These are phyloP conservation scores for Coleophoma cylindrospora DNA, from an alignment of 2,329 filamentous ascomycete species.

Conservation along the genomic window DNA sequence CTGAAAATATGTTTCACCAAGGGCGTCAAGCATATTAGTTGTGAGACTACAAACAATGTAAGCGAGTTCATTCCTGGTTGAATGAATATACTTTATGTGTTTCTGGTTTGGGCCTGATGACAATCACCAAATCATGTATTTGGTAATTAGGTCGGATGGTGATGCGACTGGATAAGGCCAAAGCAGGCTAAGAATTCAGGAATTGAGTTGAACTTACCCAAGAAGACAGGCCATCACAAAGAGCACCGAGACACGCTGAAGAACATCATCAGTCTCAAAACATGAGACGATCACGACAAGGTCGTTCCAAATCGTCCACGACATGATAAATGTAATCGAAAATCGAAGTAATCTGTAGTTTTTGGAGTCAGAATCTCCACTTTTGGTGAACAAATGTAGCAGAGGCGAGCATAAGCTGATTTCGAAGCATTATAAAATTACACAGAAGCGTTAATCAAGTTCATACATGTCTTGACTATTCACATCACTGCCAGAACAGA, in stretches of 20 bases:
- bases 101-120: too few species aligned
- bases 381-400: too few species aligned
- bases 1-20: slow-evolving; percentile 50
- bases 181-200: too few species aligned
- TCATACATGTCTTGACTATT: too few species aligned
- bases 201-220: slow-evolving; percentile 30
- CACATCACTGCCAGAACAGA: too few species aligned
- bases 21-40: slow-evolving; percentile 55
- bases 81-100: neutral
- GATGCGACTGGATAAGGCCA: too few species aligned
- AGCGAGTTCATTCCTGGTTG: neutral
- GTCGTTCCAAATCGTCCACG: slow-evolving; percentile 56
- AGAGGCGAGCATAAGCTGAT: too few species aligned
- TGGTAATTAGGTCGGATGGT: too few species aligned
- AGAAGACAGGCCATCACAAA: slow-evolving; percentile 57
- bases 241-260: slow-evolving; percentile 52
- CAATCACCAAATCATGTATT: too few species aligned
- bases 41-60: slow-evolving; percentile 38
- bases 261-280: slow-evolving; percentile 59
- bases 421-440: too few species aligned
- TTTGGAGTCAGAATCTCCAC: too few species aligned
- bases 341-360: slow-evolving; percentile 45
- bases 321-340: slow-evolving; percentile 55
- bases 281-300: slow-evolving; percentile 48
- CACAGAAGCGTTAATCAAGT: too few species aligned